Evolutionary conservation across 257 asterid genomes (phyloP).

Genomic region (Primulina huaijiensis): DNA sequence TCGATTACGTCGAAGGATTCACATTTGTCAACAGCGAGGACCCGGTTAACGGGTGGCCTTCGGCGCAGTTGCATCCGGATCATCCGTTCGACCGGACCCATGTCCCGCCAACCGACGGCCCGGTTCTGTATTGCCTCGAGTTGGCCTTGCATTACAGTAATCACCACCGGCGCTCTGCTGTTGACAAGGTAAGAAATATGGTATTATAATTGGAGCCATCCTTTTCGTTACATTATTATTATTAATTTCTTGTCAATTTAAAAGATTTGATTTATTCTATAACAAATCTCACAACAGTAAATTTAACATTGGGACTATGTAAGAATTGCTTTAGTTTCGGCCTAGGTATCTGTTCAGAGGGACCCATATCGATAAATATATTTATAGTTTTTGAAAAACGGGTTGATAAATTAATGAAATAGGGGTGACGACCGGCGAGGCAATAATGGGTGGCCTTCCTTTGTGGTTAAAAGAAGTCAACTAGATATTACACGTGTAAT

Average conservation of each 20-base stretch:
- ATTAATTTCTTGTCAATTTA: too few species aligned
- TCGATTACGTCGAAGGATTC: constrained; percentile 87
- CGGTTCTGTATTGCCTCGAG: constrained; percentile 89
- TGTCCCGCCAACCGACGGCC: constrained; percentile 47
- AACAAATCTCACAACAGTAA: background rate
- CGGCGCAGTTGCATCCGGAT: constrained; percentile 49
- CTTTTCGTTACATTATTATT: too few species aligned
- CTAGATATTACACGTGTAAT: too few species aligned
- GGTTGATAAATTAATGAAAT: too few species aligned
- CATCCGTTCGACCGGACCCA: constrained; percentile 50
- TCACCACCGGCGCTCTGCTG: constrained; percentile 36
- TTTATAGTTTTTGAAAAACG: too few species aligned
- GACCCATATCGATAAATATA: background rate
- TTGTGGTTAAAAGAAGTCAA: too few species aligned
- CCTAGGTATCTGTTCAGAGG: background rate
- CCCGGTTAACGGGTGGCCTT: constrained; percentile 80
- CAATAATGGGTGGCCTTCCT: too few species aligned
- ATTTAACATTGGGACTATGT: background rate
- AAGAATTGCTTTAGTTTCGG: background rate
- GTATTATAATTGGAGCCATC: too few species aligned
- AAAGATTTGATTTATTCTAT: background rate
- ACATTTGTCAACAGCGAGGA: constrained; percentile 71
- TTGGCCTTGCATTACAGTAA: constrained; percentile 61
- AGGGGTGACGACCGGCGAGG: too few species aligned
- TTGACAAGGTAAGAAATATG: constrained; percentile 42